Evolutionary conservation across 129 eudicot genomes (phyloP).

Genomic region (Artemisia annua): DNA sequence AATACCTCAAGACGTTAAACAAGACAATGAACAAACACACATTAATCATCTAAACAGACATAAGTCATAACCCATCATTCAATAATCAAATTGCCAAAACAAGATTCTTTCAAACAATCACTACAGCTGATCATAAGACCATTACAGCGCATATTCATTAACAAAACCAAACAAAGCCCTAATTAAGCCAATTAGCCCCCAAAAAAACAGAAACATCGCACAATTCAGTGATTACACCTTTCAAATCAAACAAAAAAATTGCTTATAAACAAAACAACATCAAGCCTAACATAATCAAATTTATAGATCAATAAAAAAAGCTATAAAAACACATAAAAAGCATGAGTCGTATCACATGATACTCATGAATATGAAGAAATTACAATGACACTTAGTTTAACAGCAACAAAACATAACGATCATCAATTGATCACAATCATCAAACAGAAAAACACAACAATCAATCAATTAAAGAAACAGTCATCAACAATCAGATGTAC

Average conservation of each 20-base stretch:
- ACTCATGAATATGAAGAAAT: conserved; percentile 27
- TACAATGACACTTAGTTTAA: conserved; percentile 26
- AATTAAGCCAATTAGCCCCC: conserved; percentile 14
- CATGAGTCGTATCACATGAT: conserved; percentile 25
- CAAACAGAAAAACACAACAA: background rate
- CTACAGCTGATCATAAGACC: no score
- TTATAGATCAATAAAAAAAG: background rate
- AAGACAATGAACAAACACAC: no score
- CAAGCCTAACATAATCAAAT: conserved; percentile 20
- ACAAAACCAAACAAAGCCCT: background rate
- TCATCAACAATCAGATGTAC: no score
- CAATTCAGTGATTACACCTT: background rate
- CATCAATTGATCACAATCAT: background rate
- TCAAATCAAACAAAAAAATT: background rate
- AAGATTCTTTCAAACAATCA: no score
- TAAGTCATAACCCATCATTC: no score
- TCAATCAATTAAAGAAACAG: no score
- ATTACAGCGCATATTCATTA: no score
- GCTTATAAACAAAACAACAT: background rate
- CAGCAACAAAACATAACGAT: conserved; percentile 31
- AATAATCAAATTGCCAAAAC: no score
- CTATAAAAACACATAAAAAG: conserved; percentile 18
- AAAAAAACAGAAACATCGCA: conserved; percentile 7
- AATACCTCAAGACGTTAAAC: background rate
- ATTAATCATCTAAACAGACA: no score